A percentile compares a stretch with the other conserved stretches of the same genome.
Conservation (phyloP, 257 asterid species). For the Solanum rostratum region DNA sequence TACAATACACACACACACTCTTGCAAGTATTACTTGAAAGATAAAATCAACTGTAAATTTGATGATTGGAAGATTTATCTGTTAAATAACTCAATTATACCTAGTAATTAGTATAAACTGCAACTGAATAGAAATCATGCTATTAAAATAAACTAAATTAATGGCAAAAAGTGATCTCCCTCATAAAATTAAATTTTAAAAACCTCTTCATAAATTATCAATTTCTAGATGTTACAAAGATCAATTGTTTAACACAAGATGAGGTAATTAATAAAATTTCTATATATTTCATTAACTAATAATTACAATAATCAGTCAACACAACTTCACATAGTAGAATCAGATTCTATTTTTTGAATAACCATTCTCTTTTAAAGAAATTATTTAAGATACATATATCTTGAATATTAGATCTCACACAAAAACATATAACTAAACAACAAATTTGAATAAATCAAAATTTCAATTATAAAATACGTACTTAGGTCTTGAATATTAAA, state of each 20-base stretch:
- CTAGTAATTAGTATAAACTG: no score
- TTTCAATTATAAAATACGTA: no score
- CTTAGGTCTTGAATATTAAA: not conserved
- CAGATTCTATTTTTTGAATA: no score
- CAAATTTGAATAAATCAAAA: no score
- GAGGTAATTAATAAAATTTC: no score
- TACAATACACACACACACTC: no score
- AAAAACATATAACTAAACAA: not conserved
- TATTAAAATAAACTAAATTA: not conserved
- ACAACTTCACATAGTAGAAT: not conserved
- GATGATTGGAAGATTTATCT: no score
- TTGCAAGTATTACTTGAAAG: not conserved
- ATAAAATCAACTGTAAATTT: not conserved
- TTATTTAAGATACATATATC: not conserved
- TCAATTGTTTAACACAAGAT: no score
- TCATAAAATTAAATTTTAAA: not conserved
- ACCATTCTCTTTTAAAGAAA: not conserved
- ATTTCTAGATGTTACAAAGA: no score
- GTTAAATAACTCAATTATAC: no score
- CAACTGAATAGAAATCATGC: not conserved
- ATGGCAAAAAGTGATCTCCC: not conserved
- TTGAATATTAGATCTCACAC: not conserved
- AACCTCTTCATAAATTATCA: not conserved
- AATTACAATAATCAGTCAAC: no score
- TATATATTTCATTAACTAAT: no score